Evolutionary conservation across 2,329 filamentous ascomycete genomes (phyloP), one percentile per base, ranked within the genome.

Genomic region (Phyllosticta ampelicida): DNA sequence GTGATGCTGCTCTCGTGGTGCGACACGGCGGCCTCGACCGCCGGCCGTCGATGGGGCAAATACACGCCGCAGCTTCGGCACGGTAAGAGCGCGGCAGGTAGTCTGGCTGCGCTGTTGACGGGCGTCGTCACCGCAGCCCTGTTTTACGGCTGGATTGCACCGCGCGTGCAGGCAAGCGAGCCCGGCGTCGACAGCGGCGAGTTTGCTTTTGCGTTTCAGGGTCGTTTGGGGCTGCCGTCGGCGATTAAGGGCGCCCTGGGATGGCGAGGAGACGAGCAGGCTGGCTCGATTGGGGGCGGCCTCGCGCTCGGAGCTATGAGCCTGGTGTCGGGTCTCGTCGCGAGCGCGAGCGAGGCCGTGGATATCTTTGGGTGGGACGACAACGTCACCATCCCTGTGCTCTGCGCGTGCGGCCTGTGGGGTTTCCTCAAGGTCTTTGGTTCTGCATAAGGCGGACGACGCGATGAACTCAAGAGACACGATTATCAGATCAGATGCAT

Each of bases 281-380:
- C 23, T 26, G 78, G 80, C 2, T 84, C 80, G 13, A 77, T 96
- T 53, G 79, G 79, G 0, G 91, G 94, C 1, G 76, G 80, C 1
- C 65, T 86, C 61, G 94, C 94, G 1, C 77, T 97, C 36, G 86
- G 84, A 3, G 77, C 89, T 60, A 84, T 97, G 82, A 89, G 90
- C 68, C 63, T 96, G 48, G 89, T 88, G 75, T 91, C 91, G 6
- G 94, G 94, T n/a, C 74, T 97, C 50, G 83, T 92, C 56, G 94
- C 90, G 49, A 89, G 90, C 59, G 85, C 85, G 51, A 96, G 90
- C 67, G 94, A 99, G 74, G 87, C 92, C 16, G 80, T 96, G 51
- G 90, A 99, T 74, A 68, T 97, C 0, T 96, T 90, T 70, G 89
- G 90, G 53, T 91, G 90, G 87, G 94, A 99, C 68, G 94, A 99